A percentile compares a stretch with the other conserved stretches of the same genome.
Evolutionary conservation across 345 rosid species (phyloP).

Genomic region (Laguncularia racemosa): DNA sequence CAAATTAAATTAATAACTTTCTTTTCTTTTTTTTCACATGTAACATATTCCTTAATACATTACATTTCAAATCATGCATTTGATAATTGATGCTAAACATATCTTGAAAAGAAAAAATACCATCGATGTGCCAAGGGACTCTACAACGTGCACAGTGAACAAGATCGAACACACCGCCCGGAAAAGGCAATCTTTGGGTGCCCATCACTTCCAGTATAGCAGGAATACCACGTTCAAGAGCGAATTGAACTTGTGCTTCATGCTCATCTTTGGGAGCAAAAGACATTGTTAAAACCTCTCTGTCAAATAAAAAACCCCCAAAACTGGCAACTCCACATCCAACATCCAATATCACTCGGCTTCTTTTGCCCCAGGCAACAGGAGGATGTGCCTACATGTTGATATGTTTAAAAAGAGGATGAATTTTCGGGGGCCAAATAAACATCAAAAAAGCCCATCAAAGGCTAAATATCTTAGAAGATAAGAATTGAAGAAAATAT

Average conservation of each 20-base stretch:
- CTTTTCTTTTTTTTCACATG: too few relatives aligned
- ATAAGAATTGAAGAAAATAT: neutral
- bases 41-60: too few relatives aligned
- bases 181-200: constrained; percentile 19
- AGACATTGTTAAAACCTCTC: constrained; percentile 20
- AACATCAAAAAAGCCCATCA: neutral
- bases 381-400: constrained; percentile 10
- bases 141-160: constrained; percentile 24
- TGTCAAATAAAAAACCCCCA: constrained; percentile 19
- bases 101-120: neutral
- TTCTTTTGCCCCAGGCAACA: constrained; percentile 20
- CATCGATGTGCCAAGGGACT: constrained; percentile 23
- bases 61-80: too few relatives aligned
- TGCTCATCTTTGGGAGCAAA: constrained; percentile 25
- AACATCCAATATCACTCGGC: constrained; percentile 19
- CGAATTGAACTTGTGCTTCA: constrained; percentile 25
- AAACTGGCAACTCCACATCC: constrained; percentile 27
- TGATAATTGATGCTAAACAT: too few relatives aligned
- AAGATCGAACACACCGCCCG: constrained; percentile 15
- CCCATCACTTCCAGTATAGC: constrained; percentile 22
- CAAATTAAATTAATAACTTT: too few relatives aligned
- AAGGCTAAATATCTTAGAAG: neutral
- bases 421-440: neutral
- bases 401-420: neutral
- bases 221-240: constrained; percentile 22